A percentile compares a stretch with the other conserved stretches of the same genome.
Conservation (phyloP, 306 rosid species). For the Cyclanthera cordifolia region DNA sequence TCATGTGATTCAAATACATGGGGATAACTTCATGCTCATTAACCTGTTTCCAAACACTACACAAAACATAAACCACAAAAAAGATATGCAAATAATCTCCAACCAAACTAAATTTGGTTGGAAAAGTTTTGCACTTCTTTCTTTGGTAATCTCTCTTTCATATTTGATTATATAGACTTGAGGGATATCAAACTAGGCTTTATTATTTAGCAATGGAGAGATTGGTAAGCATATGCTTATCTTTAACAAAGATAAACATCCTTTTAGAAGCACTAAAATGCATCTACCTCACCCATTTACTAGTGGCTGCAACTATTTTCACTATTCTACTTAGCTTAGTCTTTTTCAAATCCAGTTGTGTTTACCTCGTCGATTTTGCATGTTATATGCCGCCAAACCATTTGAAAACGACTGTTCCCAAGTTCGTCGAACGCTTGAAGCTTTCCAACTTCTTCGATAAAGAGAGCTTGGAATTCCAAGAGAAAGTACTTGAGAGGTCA, state of each 20-base stretch:
- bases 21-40: neutral
- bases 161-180: conserved; percentile 7
- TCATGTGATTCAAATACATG: neutral
- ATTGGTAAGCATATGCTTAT: neutral
- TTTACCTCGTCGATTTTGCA: conserved; percentile 51
- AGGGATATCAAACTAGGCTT: conserved; percentile 12
- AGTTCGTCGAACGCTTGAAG: conserved; percentile 31
- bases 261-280: conserved; percentile 10
- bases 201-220: conserved; percentile 24
- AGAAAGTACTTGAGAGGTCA: conserved; percentile 39
- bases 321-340: conserved; percentile 23
- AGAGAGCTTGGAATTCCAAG: conserved; percentile 30
- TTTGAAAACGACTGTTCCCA: conserved; percentile 25
- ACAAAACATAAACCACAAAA: neutral
- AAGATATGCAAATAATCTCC: neutral
- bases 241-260: neutral
- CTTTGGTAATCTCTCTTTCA: neutral
- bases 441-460: neutral
- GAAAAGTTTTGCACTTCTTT: neutral
- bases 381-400: conserved; percentile 43
- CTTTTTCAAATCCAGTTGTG: conserved; percentile 16
- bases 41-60: neutral
- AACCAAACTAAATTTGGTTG: neutral
- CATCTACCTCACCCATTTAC: conserved; percentile 20
- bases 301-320: conserved; percentile 20